These are phyloP conservation scores for Fusarium liriodendri DNA, from an alignment of 2,329 filamentous ascomycete species.

Conservation along the genomic window DNA sequence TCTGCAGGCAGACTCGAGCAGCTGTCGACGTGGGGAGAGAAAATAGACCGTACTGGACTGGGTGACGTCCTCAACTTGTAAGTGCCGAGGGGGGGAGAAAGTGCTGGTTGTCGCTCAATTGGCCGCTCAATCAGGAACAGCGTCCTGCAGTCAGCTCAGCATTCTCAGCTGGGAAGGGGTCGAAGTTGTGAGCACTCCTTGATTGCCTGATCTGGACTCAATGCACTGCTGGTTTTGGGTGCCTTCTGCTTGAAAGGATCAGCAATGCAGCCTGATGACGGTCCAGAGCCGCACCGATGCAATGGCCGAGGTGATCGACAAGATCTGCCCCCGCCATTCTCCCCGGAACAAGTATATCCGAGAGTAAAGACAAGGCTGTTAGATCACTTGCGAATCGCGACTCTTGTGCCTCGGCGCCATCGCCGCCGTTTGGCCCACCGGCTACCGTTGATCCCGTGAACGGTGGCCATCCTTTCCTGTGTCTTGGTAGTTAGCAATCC, in stretches of 20 bases:
- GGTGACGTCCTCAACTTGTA: conserved; percentile 29
- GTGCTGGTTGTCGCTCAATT: conserved; percentile 11
- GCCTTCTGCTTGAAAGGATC: conserved; percentile 1
- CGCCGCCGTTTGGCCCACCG: conserved; percentile 1
- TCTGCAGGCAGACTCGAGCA: conserved; percentile 1
- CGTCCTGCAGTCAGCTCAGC: conserved; percentile 19
- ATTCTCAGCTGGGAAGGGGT: conserved; percentile 24
- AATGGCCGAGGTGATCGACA: conserved; percentile 40
- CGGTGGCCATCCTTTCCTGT: background rate
- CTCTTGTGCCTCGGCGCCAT: conserved; percentile 3
- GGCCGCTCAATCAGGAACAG: conserved; percentile 32
- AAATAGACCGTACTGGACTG: conserved; percentile 5
- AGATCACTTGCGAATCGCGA: conserved; percentile 24
- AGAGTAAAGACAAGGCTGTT: conserved; percentile 22
- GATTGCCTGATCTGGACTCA: conserved; percentile 21
- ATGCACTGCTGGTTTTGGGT: conserved; percentile 15
- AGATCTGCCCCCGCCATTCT: conserved; percentile 42
- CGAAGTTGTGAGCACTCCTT: conserved; percentile 1
- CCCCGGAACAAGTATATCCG: conserved; percentile 38
- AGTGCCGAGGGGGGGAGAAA: conserved; percentile 22
- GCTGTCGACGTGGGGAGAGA: conserved; percentile 13
- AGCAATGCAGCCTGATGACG: conserved; percentile 14
- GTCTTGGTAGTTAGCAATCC: background rate
- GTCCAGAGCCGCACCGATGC: conserved; percentile 37
- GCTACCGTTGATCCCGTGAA: background rate